phyloP scores from a whole-genome alignment of 345 rosid species.

The Populus alba region DNA sequence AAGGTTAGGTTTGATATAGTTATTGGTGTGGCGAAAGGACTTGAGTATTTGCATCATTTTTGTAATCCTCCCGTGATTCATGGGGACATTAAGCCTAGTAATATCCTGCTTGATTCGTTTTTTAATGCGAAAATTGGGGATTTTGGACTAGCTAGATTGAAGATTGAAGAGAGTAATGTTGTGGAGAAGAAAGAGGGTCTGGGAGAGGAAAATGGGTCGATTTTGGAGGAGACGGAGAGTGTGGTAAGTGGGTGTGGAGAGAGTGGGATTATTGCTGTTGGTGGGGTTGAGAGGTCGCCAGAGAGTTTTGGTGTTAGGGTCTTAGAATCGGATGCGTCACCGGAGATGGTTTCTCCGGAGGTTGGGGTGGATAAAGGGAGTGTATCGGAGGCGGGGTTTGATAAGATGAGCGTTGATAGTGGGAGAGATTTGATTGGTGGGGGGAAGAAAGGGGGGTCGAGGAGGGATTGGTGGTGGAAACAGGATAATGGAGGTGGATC shows the following conservation, averaged over 20 bases:
- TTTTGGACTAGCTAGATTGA: conserved; percentile 71
- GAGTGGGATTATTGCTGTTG: conserved; percentile 16
- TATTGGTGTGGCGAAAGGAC: conserved; percentile 14
- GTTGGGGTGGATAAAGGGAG: conserved; percentile 43
- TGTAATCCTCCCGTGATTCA: conserved; percentile 61
- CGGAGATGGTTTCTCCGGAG: conserved; percentile 43
- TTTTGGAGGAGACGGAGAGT: conserved; percentile 65
- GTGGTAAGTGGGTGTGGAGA: conserved; percentile 58
- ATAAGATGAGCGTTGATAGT: conserved; percentile 17
- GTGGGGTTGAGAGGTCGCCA: conserved; percentile 42
- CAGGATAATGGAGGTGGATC: conserved; percentile 50
- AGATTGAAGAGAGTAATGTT: conserved; percentile 44
- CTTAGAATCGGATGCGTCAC: conserved; percentile 43
- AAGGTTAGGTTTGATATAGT: conserved; percentile 33
- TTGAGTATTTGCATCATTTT: conserved; percentile 23
- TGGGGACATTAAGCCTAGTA: conserved; percentile 73
- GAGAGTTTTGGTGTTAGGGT: conserved; percentile 45
- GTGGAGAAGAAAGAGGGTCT: conserved; percentile 26
- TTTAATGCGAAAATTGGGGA: conserved; percentile 72
- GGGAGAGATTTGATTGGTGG: conserved; percentile 9
- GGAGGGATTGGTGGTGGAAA: conserved; percentile 30
- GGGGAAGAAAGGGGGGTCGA: conserved; percentile 17
- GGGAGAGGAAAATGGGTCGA: conserved; percentile 62
- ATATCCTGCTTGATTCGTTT: conserved; percentile 47
- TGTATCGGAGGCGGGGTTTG: conserved; percentile 39